Base-by-base conservation (phyloP, 2,329 filamentous ascomycete species). In the Phialemoniopsis sp. region DNA sequence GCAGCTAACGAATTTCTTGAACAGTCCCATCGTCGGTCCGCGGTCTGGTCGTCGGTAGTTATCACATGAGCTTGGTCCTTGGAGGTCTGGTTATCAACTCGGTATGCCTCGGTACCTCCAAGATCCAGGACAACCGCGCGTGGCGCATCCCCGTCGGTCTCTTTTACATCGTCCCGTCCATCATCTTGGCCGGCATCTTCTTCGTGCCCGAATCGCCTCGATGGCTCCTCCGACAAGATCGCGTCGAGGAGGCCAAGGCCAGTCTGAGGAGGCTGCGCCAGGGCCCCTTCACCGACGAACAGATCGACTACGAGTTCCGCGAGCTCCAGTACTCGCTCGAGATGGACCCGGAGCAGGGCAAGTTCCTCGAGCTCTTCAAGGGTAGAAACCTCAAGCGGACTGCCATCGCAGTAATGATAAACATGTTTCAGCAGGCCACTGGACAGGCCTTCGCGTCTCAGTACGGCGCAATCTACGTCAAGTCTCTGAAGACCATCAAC, bases 71-170 rank as follows among this genome's bases (percentile, higher is more conserved):
- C 16, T 43, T 62, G 3, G 41, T 46, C 1, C 30, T 62, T 12
- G 45, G 57, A 30, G 32, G 34, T 8, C 31, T 54, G 3, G 36
- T 54, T 10, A 49, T 52, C 40, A 53, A 50, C 41, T 29, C 35
- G 19, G 33, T 57, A 45, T 48, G 56, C 52, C 39, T 52, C 48
- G 36, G 59, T 46, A 57, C 56, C 37, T 40, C 55, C 47, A 31
- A 53, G 2, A 35, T 61, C 17, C 32, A 46, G 2, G 52, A 51
- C 14, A 54, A 59, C 33, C 47, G 48, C 2, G 53, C 60, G 3
- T 67, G 54, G 51, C 42, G 49, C 5, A 59, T 66, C 21, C 62
- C 59, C 0, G 48, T 58, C 6, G 58, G 59, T 0, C 43, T 62
- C 2, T 63, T 62, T 46, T 61, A 55, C 34, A 43, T 58, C 30